Percentiles rank a stretch among this genome's conserved stretches.
phyloP scores from a whole-genome alignment of 768 basidiomycete genomes.

The Cyathus striatus region DNA sequence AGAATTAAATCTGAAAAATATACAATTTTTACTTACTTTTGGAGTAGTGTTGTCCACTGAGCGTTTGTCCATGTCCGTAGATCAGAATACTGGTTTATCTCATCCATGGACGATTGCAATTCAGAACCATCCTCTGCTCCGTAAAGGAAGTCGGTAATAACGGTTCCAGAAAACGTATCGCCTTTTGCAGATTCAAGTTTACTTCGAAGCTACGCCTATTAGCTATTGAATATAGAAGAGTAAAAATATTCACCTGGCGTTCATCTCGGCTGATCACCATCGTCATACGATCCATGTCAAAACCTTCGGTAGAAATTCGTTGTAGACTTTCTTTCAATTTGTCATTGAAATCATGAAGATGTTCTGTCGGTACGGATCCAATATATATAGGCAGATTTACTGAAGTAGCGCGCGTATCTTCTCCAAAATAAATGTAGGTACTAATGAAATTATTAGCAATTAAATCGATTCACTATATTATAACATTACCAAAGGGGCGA shows the following conservation, averaged over 20 bases:
- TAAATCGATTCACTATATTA: conserved; percentile 3
- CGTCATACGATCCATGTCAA: conserved; percentile 88
- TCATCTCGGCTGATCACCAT: conserved; percentile 86
- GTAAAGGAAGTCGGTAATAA: conserved; percentile 85
- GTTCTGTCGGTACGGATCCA: conserved; percentile 78
- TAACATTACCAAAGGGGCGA: conserved; percentile 79
- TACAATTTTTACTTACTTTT: conserved; percentile 44
- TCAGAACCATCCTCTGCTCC: conserved; percentile 80
- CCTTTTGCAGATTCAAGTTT: conserved; percentile 80
- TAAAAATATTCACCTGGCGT: conserved; percentile 57
- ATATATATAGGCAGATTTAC: conserved; percentile 74
- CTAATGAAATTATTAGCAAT: conserved; percentile 27
- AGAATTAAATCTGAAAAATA: neutral
- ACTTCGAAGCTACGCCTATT: conserved; percentile 62
- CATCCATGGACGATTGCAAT: conserved; percentile 66
- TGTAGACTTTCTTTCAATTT: conserved; percentile 65
- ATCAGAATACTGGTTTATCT: conserved; percentile 64
- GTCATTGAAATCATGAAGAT: conserved; percentile 66
- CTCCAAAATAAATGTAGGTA: conserved; percentile 81
- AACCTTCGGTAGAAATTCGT: conserved; percentile 64
- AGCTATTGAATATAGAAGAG: conserved; percentile 1
- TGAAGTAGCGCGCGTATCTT: conserved; percentile 67
- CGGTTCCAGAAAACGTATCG: conserved; percentile 67
- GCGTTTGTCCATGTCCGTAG: conserved; percentile 68
- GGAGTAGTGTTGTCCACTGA: conserved; percentile 75